Conservation (phyloP, 345 rosid species). For the Diplotaxis tenuifolia region DNA sequence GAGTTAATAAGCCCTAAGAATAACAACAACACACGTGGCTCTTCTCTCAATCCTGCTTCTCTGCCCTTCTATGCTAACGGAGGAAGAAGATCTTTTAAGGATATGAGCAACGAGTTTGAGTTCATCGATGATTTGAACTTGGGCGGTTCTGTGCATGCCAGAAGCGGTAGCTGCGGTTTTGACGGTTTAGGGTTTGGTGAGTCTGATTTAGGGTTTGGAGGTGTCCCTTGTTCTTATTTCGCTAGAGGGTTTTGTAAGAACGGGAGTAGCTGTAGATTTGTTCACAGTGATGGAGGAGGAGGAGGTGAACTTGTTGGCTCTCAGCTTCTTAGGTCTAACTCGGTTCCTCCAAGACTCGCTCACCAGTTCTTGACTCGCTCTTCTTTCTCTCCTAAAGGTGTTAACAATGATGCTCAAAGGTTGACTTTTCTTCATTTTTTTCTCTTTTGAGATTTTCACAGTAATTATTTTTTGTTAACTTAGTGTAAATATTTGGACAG, state of each 20-base stretch:
- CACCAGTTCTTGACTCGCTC: conserved; percentile 62
- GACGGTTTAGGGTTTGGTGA: conserved; percentile 74
- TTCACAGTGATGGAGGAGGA: conserved; percentile 55
- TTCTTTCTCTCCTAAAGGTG: conserved; percentile 62
- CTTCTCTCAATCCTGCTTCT: conserved; percentile 62
- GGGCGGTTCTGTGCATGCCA: conserved; percentile 48
- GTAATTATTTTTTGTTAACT: background rate
- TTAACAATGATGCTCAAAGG: conserved; percentile 74
- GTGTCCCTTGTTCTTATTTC: conserved; percentile 83
- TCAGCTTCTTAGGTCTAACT: conserved; percentile 82
- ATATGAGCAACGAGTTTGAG: conserved; percentile 59
- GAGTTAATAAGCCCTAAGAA: conserved; percentile 50
- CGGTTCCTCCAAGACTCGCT: conserved; percentile 60
- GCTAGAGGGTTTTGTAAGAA: conserved; percentile 95
- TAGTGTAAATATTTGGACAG: conserved; percentile 21
- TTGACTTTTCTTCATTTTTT: background rate
- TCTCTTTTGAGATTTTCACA: background rate
- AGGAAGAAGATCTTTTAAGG: conserved; percentile 42
- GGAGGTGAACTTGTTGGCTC: conserved; percentile 54
- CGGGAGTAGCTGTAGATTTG: conserved; percentile 78
- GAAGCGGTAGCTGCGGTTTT: conserved; percentile 67
- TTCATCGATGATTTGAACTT: conserved; percentile 56
- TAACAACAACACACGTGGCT: conserved; percentile 29
- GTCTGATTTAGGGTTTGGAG: conserved; percentile 61
- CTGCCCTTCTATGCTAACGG: conserved; percentile 60